phyloP scores from a whole-genome alignment of 1,284 basidiomycete genomes.

The Neolentinus lepideus region DNA sequence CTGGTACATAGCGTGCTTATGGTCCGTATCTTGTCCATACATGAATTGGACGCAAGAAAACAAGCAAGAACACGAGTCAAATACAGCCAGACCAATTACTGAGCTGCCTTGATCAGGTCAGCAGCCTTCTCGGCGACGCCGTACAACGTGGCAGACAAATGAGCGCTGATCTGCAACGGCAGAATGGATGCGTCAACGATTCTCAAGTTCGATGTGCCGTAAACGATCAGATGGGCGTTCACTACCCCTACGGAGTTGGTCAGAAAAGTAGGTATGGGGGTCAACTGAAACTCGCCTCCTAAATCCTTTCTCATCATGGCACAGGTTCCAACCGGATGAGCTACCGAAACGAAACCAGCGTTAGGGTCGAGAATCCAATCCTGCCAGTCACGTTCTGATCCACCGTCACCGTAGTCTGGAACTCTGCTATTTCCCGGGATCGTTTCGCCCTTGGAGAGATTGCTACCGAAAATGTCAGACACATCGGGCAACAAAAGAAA shows the following conservation, averaged over 20 bases:
- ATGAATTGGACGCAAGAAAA: too few species aligned
- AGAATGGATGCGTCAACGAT: slow-evolving; percentile 14
- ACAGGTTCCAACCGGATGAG: slow-evolving; percentile 37
- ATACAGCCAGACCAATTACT: too few species aligned
- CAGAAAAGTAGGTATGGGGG: neutral
- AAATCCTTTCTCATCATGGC: slow-evolving; percentile 40
- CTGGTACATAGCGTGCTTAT: too few species aligned
- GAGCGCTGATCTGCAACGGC: slow-evolving; percentile 20
- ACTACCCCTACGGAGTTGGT: slow-evolving; percentile 30
- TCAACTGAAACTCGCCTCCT: slow-evolving; percentile 26
- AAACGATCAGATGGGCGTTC: slow-evolving; percentile 38
- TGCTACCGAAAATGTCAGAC: neutral
- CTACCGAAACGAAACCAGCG: slow-evolving; percentile 32
- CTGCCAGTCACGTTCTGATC: slow-evolving; percentile 34
- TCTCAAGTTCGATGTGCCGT: slow-evolving; percentile 7
- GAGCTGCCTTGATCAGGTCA: slow-evolving; percentile 16
- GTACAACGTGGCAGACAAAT: slow-evolving; percentile 18
- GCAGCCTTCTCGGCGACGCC: slow-evolving; percentile 24
- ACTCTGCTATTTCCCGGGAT: slow-evolving; percentile 29
- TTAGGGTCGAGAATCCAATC: slow-evolving; percentile 29
- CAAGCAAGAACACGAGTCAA: too few species aligned
- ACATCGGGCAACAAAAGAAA: neutral
- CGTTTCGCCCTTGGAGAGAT: slow-evolving; percentile 25
- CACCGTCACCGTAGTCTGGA: slow-evolving; percentile 33
- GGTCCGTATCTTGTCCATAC: too few species aligned